Evolutionary conservation across 805 yeast species (phyloP), one percentile per base, ranked within the genome.

Genomic region (Scheffersomyces ergatensis): DNA sequence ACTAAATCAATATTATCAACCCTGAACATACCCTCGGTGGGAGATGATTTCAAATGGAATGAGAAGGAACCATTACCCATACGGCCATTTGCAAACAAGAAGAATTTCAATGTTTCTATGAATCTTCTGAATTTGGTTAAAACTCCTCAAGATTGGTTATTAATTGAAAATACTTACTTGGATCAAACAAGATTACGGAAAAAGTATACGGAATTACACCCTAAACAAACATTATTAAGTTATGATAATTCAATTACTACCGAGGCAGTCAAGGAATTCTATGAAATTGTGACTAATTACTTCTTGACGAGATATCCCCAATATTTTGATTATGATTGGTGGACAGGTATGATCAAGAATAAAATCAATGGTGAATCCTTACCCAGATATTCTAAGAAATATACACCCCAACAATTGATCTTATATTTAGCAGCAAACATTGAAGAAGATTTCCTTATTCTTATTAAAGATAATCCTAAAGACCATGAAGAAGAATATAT

Each of bases 371-470:
- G 67, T 6, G 74, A 67, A 18, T 42, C 43, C 2, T 54, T 74
- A 20, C 78, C 80, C 0, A 33, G 26, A 5, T 44, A 15, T 43
- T 57, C 48, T 21, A 31, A 36, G 5, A 34, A 38, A 4, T 36
- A 40, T 5, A 47, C 51, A 8, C 55, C 64, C 2, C 15, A 30
- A 17, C 45, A 54, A 19, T 49, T 68, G 15, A 40, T 65, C 23
- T 27, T 34, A 21, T 33, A 44, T 6, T 44, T 70, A 34, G 61
- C 66, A 11, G 51, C 60, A 9, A 63, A 73, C 32, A 66, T 80
- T 2, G 87, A 83, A 49, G 89, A 83, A 49, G 90, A 85, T 53
- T 70, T 81, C 40, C 53, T 85, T 32, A 58, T 85, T 5, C 49
- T 85, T 49, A 53, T 76, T 5, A 72, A 71, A 40, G 70, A 67